phyloP scores from a whole-genome alignment of 148 eudicot genomes.

The Silene latifolia region DNA sequence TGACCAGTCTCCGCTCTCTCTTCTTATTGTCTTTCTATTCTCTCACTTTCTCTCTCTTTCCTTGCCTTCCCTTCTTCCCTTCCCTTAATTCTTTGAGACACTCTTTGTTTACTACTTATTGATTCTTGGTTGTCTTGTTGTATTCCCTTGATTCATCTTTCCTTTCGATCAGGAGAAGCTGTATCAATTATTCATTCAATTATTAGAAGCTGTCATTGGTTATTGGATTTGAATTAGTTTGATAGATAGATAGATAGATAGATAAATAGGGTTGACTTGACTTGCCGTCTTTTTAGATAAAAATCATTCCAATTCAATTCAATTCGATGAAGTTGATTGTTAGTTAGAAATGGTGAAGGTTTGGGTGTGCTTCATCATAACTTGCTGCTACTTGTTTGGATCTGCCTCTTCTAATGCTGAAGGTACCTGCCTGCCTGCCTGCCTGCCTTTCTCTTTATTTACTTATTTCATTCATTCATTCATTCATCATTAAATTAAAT shows the following conservation, averaged over 20 bases:
- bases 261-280: background rate
- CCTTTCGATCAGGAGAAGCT: background rate
- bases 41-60: too few relatives aligned
- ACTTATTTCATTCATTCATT: too few relatives aligned
- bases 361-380: conserved; percentile 1
- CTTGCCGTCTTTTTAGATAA: background rate
- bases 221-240: too few relatives aligned
- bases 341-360: background rate
- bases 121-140: too few relatives aligned
- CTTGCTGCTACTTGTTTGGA: background rate
- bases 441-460: too few relatives aligned
- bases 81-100: background rate
- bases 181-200: background rate
- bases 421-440: too few relatives aligned
- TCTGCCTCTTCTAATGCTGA: conserved; percentile 1
- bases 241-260: background rate
- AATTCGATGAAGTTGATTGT: background rate
- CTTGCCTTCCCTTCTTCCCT: background rate
- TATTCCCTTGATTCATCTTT: background rate
- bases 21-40: too few relatives aligned
- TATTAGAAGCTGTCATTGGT: background rate
- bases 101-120: too few relatives aligned
- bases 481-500: too few relatives aligned
- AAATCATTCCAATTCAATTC: too few relatives aligned
- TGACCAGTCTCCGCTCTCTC: too few relatives aligned